Conservation (phyloP, 371 early-diverging fungal species). For the Syncephalastrum monosporum region DNA sequence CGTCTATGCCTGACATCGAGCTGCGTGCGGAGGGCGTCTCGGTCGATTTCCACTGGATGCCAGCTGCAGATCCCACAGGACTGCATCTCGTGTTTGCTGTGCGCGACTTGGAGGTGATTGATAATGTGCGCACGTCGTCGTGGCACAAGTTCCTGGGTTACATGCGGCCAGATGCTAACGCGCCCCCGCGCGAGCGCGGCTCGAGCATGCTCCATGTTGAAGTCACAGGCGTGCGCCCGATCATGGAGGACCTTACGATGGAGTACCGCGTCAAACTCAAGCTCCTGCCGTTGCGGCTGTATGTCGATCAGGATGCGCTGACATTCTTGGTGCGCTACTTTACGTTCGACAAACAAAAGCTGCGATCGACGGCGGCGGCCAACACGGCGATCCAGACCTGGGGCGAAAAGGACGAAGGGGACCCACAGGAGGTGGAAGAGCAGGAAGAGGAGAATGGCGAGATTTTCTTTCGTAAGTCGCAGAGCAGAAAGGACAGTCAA, state of each 20-base stretch:
- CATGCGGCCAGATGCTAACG: slow-evolving; percentile 55
- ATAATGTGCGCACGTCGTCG: slow-evolving; percentile 70
- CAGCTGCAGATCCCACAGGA: slow-evolving; percentile 43
- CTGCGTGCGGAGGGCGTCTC: slow-evolving; percentile 52
- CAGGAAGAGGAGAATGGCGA: slow-evolving; percentile 6
- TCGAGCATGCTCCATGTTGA: slow-evolving; percentile 70
- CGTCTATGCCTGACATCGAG: slow-evolving; percentile 52
- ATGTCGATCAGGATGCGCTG: slow-evolving; percentile 94
- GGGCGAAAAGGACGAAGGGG: not conserved
- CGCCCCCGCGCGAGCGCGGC: slow-evolving; percentile 58
- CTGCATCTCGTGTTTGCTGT: slow-evolving; percentile 52
- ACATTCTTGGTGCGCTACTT: slow-evolving; percentile 83
- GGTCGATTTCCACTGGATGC: slow-evolving; percentile 60
- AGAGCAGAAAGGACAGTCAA: not conserved
- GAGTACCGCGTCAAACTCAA: slow-evolving; percentile 66
- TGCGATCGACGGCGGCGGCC: slow-evolving; percentile 29
- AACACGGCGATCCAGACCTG: slow-evolving; percentile 19
- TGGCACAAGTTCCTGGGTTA: slow-evolving; percentile 79
- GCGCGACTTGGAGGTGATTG: slow-evolving; percentile 74
- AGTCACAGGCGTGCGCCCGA: slow-evolving; percentile 62
- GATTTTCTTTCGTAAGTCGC: slow-evolving; percentile 66
- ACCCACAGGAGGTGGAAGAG: slow-evolving; percentile 2
- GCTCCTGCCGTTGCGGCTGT: slow-evolving; percentile 80
- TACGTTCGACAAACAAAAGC: slow-evolving; percentile 44
- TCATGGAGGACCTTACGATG: slow-evolving; percentile 46